Conservation (phyloP, 2,329 filamentous ascomycete genomes). For the Exserohilum rostratum region DNA sequence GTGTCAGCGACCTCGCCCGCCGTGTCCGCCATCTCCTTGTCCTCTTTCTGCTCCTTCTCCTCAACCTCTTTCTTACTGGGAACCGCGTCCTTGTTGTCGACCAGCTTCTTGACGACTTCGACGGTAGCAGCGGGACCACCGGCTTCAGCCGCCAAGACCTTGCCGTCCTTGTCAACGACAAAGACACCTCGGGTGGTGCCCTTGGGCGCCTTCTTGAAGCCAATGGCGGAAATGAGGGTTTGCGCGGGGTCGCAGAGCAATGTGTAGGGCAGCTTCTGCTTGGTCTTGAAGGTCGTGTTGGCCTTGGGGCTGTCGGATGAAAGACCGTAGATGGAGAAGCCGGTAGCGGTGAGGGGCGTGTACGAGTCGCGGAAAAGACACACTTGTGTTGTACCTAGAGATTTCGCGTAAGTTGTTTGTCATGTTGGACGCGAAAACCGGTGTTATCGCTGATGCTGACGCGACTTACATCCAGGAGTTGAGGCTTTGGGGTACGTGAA, state of each 20-base stretch:
- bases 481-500: slow-evolving; percentile 97
- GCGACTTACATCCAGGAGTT: slow-evolving; percentile 84
- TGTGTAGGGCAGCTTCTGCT: slow-evolving; percentile 86
- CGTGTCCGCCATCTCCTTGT: slow-evolving; percentile 54
- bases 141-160: slow-evolving; percentile 74
- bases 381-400: slow-evolving; percentile 86
- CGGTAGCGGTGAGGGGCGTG: slow-evolving; percentile 73
- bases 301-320: slow-evolving; percentile 86
- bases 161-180: slow-evolving; percentile 80
- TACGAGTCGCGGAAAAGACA: slow-evolving; percentile 93
- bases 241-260: slow-evolving; percentile 82
- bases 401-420: too few relatives aligned
- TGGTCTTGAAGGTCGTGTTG: slow-evolving; percentile 90
- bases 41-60: slow-evolving; percentile 45
- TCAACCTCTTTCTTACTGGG: slow-evolving; percentile 28
- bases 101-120: slow-evolving; percentile 74
- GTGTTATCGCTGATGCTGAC: neutral
- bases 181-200: slow-evolving; percentile 88
- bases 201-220: slow-evolving; percentile 83
- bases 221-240: slow-evolving; percentile 81
- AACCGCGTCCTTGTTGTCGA: slow-evolving; percentile 41
- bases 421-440: neutral
- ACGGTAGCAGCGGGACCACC: slow-evolving; percentile 81
- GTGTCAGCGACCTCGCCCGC: slow-evolving; percentile 25
- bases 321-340: slow-evolving; percentile 87